Base-by-base conservation (phyloP, 352 stramenopile species). In the Phytophthora pluvialis region DNA sequence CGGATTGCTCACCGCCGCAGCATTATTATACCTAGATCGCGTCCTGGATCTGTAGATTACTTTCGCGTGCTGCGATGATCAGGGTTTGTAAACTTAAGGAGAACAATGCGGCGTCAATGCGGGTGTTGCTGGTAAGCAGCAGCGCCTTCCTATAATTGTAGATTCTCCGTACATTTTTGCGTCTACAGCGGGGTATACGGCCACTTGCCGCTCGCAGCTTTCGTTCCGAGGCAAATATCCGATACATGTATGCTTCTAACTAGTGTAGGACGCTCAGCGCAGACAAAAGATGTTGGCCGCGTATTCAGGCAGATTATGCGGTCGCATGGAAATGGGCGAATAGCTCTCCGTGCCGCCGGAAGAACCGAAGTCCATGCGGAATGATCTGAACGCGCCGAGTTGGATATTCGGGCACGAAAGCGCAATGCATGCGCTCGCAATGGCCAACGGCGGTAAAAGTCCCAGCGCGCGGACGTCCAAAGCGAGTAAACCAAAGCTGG, bases 311-410 rank as follows among this genome's bases (percentile, higher is more conserved):
- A 7, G 21, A 45, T 55, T 31, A 54, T 38, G 38, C 29, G 26
- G 61, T 63, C 39, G 53, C 61, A 64, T 59, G 61, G 52, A 64
- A 58, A 64, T 54, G 61, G 16, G 29, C 16, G 35, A 57, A 16
- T 31, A 25, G 5, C 15, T 56, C 12, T 15, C 13, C 6, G 31
- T 36, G 61, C 42, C 59, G 16, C 59, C 59, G 50, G 59, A 67
- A 67, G 15, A 35, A 5, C 11, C 4, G 25, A 7, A 3, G 12
- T 49, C 16, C 35, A 48, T 28, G 29, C 18, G 40, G 15, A 35
- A 58, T 43, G 45, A 55, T 43, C 36, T 55, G 26, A 42, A 42
- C 32, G 26, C 32, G 29, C 28, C 21, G 44, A 36, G 32, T 52
- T 29, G 29, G 31, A 15, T 29, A 3, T 18, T 9, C 15, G 12